Evolutionary conservation across 129 eudicot species (phyloP).

Genomic region (Arctium lappa): DNA sequence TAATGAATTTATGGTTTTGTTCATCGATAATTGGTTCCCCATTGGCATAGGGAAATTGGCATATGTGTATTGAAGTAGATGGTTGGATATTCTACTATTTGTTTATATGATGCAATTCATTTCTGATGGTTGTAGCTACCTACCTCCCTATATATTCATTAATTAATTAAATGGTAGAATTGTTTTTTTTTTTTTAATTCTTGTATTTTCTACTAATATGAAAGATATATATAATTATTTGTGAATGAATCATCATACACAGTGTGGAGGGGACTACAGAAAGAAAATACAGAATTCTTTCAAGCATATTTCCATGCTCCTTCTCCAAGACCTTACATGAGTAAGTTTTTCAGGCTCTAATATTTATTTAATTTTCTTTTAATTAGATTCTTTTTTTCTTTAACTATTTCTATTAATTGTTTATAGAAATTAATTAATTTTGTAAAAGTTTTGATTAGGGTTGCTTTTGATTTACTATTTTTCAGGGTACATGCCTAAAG

Average conservation of each 20-base stretch:
- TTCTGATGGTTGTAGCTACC: background rate
- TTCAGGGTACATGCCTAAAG: slow-evolving; percentile 16
- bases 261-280: slow-evolving; percentile 79
- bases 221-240: background rate
- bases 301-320: slow-evolving; percentile 48
- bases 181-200: background rate
- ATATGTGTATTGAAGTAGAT: background rate
- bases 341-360: slow-evolving; percentile 23
- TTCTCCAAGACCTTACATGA: slow-evolving; percentile 37
- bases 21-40: background rate
- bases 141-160: background rate
- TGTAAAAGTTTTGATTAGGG: background rate
- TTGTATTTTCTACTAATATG: background rate
- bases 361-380: background rate
- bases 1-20: background rate
- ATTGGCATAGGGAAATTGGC: background rate
- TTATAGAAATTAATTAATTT: background rate
- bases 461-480: background rate
- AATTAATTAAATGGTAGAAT: background rate
- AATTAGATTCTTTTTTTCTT: background rate
- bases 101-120: background rate
- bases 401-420: background rate
- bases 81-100: background rate
- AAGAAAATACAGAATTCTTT: slow-evolving; percentile 67
- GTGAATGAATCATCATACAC: background rate